phyloP scores from a whole-genome alignment of 495 filamentous ascomycete genomes.

The Physcia stellaris region DNA sequence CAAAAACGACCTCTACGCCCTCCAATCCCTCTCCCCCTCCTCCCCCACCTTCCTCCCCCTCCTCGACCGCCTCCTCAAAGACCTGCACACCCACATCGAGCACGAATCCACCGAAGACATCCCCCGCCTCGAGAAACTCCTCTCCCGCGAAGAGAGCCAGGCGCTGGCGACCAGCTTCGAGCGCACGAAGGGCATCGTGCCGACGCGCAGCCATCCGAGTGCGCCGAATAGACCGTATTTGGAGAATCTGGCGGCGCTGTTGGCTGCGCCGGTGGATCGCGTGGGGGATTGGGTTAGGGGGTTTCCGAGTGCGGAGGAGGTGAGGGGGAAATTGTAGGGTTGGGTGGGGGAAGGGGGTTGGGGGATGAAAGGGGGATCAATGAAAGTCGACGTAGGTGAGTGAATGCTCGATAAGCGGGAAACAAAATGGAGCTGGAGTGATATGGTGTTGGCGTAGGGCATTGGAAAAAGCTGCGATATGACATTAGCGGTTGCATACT shows the following conservation, averaged over 20 bases:
- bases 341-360: too few relatives aligned
- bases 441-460: too few relatives aligned
- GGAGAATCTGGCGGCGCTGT: slow-evolving; percentile 32
- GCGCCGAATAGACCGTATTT: slow-evolving; percentile 25
- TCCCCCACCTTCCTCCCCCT: slow-evolving; percentile 36
- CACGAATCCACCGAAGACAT: slow-evolving; percentile 47
- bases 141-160: slow-evolving; percentile 27
- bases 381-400: too few relatives aligned
- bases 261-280: slow-evolving; percentile 36
- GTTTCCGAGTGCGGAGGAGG: too few relatives aligned
- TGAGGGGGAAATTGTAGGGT: too few relatives aligned
- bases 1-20: slow-evolving; percentile 45
- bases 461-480: too few relatives aligned
- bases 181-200: slow-evolving; percentile 48
- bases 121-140: slow-evolving; percentile 35
- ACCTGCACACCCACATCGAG: slow-evolving; percentile 42
- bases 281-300: slow-evolving; percentile 32
- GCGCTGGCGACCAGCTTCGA: slow-evolving; percentile 37
- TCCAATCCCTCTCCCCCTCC: slow-evolving; percentile 39
- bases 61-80: slow-evolving; percentile 36
- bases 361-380: too few relatives aligned
- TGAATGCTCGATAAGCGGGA: too few relatives aligned
- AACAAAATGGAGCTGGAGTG: too few relatives aligned
- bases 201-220: slow-evolving; percentile 40
- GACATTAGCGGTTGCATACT: too few relatives aligned